Percentiles rank a stretch among this genome's conserved stretches.
phyloP scores from a whole-genome alignment of 345 rosid species.

The Populus alba region DNA sequence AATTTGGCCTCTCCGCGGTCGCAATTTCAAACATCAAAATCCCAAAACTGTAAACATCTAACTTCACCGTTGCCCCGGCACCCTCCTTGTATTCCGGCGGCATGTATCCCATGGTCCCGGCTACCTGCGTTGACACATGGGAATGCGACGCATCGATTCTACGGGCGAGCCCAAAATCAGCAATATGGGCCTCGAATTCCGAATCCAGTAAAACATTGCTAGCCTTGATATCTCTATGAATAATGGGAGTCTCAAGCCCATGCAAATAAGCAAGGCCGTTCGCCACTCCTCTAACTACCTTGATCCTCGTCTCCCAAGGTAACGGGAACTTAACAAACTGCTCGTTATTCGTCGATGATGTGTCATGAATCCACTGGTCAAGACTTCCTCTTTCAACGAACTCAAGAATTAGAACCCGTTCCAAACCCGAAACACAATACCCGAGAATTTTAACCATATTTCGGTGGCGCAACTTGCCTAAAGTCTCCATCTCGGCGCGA shows the following conservation, averaged over 20 bases:
- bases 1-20: conserved; percentile 62
- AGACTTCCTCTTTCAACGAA: conserved; percentile 68
- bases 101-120: conserved; percentile 97
- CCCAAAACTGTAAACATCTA: conserved; percentile 83
- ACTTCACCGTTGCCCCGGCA: conserved; percentile 53
- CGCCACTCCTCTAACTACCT: conserved; percentile 54
- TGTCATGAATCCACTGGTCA: conserved; percentile 76
- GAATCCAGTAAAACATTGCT: conserved; percentile 69
- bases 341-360: conserved; percentile 5
- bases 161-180: conserved; percentile 84
- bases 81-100: conserved; percentile 93
- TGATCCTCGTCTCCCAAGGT: conserved; percentile 57
- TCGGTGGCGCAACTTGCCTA: conserved; percentile 53
- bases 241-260: conserved; percentile 58
- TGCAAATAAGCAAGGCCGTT: conserved; percentile 70
- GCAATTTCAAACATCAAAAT: conserved; percentile 72
- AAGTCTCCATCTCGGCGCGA: conserved; percentile 83
- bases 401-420: conserved; percentile 73
- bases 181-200: conserved; percentile 59
- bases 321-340: conserved; percentile 17
- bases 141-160: conserved; percentile 44
- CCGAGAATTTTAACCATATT: conserved; percentile 78
- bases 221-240: conserved; percentile 85
- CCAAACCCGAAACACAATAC: conserved; percentile 63
- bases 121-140: conserved; percentile 88